Base-by-base conservation (phyloP, 129 eudicot genomes). In the Lactuca sativa region DNA sequence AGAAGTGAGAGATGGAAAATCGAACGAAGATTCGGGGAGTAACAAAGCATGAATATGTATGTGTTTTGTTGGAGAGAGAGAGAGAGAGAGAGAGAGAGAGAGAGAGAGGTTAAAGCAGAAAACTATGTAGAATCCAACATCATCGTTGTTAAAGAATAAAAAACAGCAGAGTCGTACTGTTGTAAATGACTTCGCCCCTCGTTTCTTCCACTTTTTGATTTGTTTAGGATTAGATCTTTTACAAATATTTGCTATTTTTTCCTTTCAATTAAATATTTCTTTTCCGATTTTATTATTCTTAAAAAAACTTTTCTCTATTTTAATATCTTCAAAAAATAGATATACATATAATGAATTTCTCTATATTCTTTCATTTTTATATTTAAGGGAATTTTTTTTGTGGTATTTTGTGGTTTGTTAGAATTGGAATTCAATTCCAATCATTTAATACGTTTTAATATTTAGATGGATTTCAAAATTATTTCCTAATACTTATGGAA, bases 61-160 rank as follows among this genome's bases (percentile, higher is more conserved):
- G 34, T 63, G 68, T 63, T 14, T 33, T 13, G 0, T 15, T 62
- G 38, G 63, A 67, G 71, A 59, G 44, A 51, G 62, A 64, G 52
- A 71, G 67, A 71, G 16, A 63, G 68, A 62, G 67, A 38, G 16
- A 1, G 21, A 32, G 62, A 61, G 51, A 36, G 37, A 25, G 43
- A 60, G 65, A 13, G 30, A 30, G 30, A 41, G 15, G 6, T 16
- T 55, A 3, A 37, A 55, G 8, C 12, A 13, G 9, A 70, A 70
- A 70, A 70, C 74, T 57, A 57, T 54, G 37, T 64, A 69, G 52
- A 10, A 43, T 64, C 69, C 37, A 41, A 37, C 63, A 68, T 18
- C 62, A 68, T 54, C 72, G 4, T n/a, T 16, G 61, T 38, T 33
- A 14, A 14, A 41, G 43, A 13, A 8, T 62, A 62, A 62, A 38